Evolutionary conservation across 108 stramenopile species (phyloP).

Genomic region (Cyclotella baltica): DNA sequence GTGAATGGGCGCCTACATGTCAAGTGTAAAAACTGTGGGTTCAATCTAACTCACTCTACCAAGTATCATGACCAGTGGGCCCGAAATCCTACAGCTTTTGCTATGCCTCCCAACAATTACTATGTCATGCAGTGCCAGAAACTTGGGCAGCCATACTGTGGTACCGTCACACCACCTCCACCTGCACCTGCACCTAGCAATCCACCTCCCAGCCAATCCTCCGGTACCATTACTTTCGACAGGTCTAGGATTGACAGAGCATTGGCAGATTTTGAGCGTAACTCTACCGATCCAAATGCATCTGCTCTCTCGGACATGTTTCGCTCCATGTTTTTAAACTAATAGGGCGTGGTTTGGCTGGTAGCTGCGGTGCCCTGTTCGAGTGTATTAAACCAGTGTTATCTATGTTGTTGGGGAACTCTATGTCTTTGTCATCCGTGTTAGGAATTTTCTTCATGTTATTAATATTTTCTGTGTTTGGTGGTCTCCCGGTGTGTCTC

Average conservation of each 20-base stretch:
- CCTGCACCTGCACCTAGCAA: not conserved
- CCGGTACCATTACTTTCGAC: not conserved
- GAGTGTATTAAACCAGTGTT: not conserved
- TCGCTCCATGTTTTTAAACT: slow-evolving; percentile 4
- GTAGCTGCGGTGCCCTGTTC: not conserved
- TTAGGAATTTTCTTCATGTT: not conserved
- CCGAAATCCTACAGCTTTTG: not conserved
- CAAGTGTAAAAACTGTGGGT: not conserved
- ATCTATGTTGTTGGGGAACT: not conserved
- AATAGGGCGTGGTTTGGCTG: slow-evolving; percentile 1
- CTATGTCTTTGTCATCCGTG: not conserved
- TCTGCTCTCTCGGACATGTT: not conserved
- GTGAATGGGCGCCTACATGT: not conserved
- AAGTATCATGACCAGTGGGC: not conserved
- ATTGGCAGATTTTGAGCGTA: not conserved
- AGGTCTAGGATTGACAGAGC: not conserved
- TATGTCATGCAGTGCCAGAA: not conserved
- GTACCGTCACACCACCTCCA: not conserved
- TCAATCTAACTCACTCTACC: not conserved
- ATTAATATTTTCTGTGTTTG: not conserved
- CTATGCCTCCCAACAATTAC: not conserved
- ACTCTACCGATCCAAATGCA: not conserved
- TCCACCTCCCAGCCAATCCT: not conserved
- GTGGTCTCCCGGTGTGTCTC: not conserved
- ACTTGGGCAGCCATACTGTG: too few relatives aligned